Evolutionary conservation across 2,329 filamentous ascomycete genomes (phyloP).

Genomic region (Aureobasidium lini): DNA sequence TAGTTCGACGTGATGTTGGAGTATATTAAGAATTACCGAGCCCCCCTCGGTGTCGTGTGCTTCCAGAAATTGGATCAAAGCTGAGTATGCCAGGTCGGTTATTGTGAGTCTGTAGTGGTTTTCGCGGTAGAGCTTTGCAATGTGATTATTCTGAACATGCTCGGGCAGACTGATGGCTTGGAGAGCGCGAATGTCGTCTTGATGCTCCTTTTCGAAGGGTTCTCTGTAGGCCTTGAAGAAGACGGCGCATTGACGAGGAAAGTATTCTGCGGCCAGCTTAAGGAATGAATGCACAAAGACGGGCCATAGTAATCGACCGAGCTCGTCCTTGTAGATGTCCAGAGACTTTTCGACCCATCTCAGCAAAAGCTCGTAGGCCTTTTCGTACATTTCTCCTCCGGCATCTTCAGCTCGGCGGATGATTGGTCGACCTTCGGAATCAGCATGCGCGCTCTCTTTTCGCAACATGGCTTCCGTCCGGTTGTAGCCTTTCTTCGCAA

Average conservation of each 20-base stretch:
- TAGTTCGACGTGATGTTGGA: slow-evolving; percentile 55
- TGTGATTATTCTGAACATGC: slow-evolving; percentile 68
- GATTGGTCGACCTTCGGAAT: slow-evolving; percentile 71
- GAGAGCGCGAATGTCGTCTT: slow-evolving; percentile 72
- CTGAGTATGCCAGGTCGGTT: slow-evolving; percentile 76
- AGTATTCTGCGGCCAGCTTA: slow-evolving; percentile 65
- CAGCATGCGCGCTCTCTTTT: slow-evolving; percentile 78
- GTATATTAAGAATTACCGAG: slow-evolving; percentile 65
- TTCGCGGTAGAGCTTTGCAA: slow-evolving; percentile 72
- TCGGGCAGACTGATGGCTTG: slow-evolving; percentile 65
- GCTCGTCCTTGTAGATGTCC: slow-evolving; percentile 91
- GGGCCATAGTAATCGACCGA: slow-evolving; percentile 84
- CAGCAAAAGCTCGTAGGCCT: slow-evolving; percentile 48
- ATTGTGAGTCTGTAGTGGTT: slow-evolving; percentile 87
- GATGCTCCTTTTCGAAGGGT: slow-evolving; percentile 67
- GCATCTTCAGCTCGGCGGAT: slow-evolving; percentile 55
- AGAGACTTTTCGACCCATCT: slow-evolving; percentile 85
- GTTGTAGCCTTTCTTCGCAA: slow-evolving; percentile 90
- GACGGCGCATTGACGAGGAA: slow-evolving; percentile 61
- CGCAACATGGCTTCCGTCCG: slow-evolving; percentile 87
- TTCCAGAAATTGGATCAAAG: slow-evolving; percentile 81
- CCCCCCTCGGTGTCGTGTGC: slow-evolving; percentile 77
- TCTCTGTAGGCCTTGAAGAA: slow-evolving; percentile 65
- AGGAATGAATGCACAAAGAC: slow-evolving; percentile 90
- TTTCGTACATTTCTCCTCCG: slow-evolving; percentile 69